Percentiles rank a stretch among this genome's conserved stretches.
These are phyloP conservation scores for Hymenochaete sp. DNA, from an alignment of 1,284 basidiomycete species.

Conservation along the genomic window DNA sequence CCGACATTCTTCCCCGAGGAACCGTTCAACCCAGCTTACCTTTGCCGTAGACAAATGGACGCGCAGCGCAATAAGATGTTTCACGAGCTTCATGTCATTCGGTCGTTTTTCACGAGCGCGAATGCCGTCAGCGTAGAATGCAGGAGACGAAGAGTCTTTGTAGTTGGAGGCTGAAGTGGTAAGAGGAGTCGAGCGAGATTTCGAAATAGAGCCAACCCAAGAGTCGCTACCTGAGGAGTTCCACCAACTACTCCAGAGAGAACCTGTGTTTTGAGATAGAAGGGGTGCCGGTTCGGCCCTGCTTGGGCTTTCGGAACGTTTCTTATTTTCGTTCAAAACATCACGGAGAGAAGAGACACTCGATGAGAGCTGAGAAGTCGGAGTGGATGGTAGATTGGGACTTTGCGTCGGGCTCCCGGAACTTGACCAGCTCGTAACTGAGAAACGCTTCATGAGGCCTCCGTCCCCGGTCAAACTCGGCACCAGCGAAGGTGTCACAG, in stretches of 20 bases:
- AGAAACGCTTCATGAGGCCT: conserved; percentile 65
- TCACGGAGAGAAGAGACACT: too few species aligned
- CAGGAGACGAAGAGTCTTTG: conserved; percentile 40
- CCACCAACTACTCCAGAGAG: conserved; percentile 71
- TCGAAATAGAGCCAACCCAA: conserved; percentile 23
- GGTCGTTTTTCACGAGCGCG: conserved; percentile 42
- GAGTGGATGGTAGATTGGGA: conserved; percentile 28
- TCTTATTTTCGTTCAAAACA: conserved; percentile 24
- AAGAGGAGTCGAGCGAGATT: conserved; percentile 20
- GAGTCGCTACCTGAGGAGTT: conserved; percentile 49
- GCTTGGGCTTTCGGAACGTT: conserved; percentile 24
- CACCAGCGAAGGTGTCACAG: conserved; percentile 48
- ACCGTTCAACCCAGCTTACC: conserved; percentile 71
- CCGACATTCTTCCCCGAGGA: conserved; percentile 52
- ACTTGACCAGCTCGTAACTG: conserved; percentile 35
- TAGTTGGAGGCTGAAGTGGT: conserved; percentile 22
- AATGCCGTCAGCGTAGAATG: conserved; percentile 54
- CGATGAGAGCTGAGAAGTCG: conserved; percentile 17
- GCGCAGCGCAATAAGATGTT: conserved; percentile 76
- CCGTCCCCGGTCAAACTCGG: conserved; percentile 63
- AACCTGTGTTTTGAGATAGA: conserved; percentile 62
- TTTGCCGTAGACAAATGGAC: conserved; percentile 81
- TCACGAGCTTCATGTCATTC: conserved; percentile 55
- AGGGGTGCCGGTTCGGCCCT: conserved; percentile 28
- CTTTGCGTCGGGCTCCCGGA: conserved; percentile 19